Conservation (phyloP, 352 stramenopile species). For the Phytophthora fragariaefolia region DNA sequence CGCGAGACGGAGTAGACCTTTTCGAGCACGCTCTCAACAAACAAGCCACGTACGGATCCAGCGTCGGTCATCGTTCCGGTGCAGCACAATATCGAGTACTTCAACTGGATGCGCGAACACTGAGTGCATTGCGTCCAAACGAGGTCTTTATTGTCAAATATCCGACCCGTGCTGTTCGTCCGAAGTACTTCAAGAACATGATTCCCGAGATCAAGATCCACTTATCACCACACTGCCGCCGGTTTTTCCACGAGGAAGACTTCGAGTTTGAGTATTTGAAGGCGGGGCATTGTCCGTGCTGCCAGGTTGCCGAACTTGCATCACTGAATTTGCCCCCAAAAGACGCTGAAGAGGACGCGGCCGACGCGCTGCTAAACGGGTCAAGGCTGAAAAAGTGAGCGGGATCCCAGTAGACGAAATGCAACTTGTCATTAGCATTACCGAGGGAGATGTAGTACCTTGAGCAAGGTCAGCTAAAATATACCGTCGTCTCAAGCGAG, state of each 20-base stretch:
- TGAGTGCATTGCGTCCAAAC: conserved; percentile 72
- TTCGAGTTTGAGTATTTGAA: conserved; percentile 95
- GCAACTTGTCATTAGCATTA: conserved; percentile 32
- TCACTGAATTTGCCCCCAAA: conserved; percentile 27
- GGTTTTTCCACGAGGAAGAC: conserved; percentile 96
- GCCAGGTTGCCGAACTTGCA: conserved; percentile 66
- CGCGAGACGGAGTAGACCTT: conserved; percentile 51
- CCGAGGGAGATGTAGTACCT: conserved; percentile 14
- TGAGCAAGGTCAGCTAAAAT: conserved; percentile 28
- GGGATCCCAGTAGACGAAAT: conserved; percentile 67
- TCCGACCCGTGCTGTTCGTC: conserved; percentile 74
- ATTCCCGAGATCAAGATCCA: conserved; percentile 92
- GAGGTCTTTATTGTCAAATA: conserved; percentile 92
- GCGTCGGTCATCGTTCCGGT: conserved; percentile 55
- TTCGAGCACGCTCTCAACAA: conserved; percentile 91
- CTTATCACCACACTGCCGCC: conserved; percentile 88
- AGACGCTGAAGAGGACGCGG: conserved; percentile 24
- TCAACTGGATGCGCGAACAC: conserved; percentile 75
- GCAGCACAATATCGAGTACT: conserved; percentile 75
- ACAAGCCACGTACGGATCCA: conserved; percentile 66
- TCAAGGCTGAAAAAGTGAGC: conserved; percentile 50
- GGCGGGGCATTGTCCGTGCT: conserved; percentile 90
- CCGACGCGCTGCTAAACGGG: conserved; percentile 16
- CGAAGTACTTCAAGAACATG: conserved; percentile 93
- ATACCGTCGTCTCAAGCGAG: conserved; percentile 32